phyloP scores from a whole-genome alignment of 345 rosid species.

The Salix arbutifolia region DNA sequence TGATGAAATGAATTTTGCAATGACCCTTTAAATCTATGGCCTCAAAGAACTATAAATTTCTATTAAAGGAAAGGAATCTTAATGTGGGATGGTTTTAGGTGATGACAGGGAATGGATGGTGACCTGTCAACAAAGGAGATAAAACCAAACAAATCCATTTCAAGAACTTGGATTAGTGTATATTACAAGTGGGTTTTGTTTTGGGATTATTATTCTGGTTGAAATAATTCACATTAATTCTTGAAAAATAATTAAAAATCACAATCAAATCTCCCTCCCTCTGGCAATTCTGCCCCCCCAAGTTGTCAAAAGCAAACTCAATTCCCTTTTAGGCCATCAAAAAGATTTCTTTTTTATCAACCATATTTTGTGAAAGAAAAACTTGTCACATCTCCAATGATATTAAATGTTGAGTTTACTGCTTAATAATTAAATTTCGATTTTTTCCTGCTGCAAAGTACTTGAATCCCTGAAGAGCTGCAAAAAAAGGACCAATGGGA shows the following conservation, averaged over 20 bases:
- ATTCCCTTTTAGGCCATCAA: not conserved
- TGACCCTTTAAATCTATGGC: not conserved
- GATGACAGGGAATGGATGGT: slow-evolving; percentile 87
- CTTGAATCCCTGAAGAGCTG: slow-evolving; percentile 36
- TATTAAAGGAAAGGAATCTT: slow-evolving; percentile 64
- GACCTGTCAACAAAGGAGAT: slow-evolving; percentile 93
- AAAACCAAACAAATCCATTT: slow-evolving; percentile 77
- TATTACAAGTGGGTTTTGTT: slow-evolving; percentile 45
- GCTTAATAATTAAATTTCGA: slow-evolving; percentile 4
- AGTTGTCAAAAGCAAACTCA: slow-evolving; percentile 23
- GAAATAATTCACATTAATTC: not conserved
- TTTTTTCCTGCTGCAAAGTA: slow-evolving; percentile 19
- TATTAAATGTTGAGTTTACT: slow-evolving; percentile 22
- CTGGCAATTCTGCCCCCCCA: not conserved
- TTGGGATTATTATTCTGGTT: slow-evolving; percentile 35
- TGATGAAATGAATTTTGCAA: slow-evolving; percentile 9
- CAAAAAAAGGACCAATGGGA: slow-evolving; percentile 57
- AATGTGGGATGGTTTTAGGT: slow-evolving; percentile 89
- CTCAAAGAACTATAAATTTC: slow-evolving; percentile 27
- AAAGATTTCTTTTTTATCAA: slow-evolving; percentile 2
- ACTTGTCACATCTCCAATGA: slow-evolving; percentile 23
- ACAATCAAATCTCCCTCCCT: not conserved
- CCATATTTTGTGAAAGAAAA: slow-evolving; percentile 18
- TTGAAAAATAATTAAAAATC: not conserved
- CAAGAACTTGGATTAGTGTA: slow-evolving; percentile 25